These are phyloP conservation scores for Cryphonectria carpinicola DNA, from an alignment of 2,329 filamentous ascomycete species.

Conservation along the genomic window DNA sequence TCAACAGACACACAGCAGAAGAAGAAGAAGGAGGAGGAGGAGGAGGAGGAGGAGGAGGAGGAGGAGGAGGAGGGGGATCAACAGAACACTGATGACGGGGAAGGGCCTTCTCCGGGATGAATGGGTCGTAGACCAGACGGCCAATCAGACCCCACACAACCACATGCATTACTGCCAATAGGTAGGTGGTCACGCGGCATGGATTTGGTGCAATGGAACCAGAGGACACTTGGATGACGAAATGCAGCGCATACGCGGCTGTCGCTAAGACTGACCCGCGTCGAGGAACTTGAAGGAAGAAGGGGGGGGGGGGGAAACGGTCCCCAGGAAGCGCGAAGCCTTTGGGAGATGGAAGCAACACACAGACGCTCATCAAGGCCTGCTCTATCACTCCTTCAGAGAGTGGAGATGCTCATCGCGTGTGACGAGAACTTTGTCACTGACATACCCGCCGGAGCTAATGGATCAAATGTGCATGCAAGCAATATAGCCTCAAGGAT, in stretches of 20 bases:
- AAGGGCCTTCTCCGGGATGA: constrained; percentile 2
- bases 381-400: not conserved
- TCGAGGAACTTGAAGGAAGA: not conserved
- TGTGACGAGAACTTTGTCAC: constrained; percentile 28
- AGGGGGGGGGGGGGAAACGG: not conserved
- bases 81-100: not conserved
- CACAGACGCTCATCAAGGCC: not conserved
- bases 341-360: not conserved
- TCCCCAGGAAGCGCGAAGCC: constrained; percentile 2
- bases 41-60: too few species aligned
- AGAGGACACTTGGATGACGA: constrained; percentile 9
- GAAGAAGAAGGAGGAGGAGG: not conserved
- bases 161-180: constrained; percentile 1
- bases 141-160: constrained; percentile 8
- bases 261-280: not conserved
- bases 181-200: constrained; percentile 11
- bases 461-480: constrained; percentile 33
- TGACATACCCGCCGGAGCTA: constrained; percentile 38
- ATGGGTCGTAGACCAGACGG: not conserved
- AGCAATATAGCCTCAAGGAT: not conserved
- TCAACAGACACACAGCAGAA: not conserved
- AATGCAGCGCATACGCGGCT: constrained; percentile 10
- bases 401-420: constrained; percentile 2
- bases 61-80: not conserved
- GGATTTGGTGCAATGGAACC: constrained; percentile 12